Percentiles rank a stretch among this genome's conserved stretches.
These are phyloP conservation scores for Prunus kanzakura DNA, from an alignment of 306 rosid genomes.

Conservation along the genomic window DNA sequence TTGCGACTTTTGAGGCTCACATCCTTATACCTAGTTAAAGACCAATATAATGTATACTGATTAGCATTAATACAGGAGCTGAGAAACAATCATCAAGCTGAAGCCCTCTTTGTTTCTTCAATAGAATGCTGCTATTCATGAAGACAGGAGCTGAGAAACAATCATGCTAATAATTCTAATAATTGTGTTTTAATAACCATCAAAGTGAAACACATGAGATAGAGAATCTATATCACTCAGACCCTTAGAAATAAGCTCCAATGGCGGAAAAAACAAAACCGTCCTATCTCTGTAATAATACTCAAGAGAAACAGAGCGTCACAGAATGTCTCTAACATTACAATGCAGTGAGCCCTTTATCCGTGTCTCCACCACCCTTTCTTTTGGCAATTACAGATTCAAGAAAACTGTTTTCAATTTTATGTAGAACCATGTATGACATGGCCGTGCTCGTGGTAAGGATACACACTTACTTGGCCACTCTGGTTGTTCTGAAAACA, in stretches of 20 bases:
- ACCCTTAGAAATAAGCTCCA: background rate
- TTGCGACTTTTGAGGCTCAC: constrained; percentile 6
- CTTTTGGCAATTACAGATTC: background rate
- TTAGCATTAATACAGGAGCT: background rate
- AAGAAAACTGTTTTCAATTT: background rate
- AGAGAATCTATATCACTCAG: background rate
- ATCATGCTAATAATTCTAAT: too few relatives aligned
- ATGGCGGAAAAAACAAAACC: background rate
- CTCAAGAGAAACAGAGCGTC: background rate
- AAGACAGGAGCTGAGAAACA: too few relatives aligned
- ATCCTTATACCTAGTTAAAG: constrained; percentile 28
- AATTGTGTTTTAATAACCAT: background rate
- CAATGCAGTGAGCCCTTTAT: background rate
- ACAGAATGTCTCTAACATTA: background rate
- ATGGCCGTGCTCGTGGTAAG: background rate
- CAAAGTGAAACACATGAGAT: background rate
- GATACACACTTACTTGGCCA: background rate
- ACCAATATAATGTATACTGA: background rate
- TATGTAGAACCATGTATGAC: background rate
- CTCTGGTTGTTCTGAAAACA: background rate
- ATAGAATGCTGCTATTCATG: background rate
- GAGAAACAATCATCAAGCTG: background rate
- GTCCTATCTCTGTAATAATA: background rate
- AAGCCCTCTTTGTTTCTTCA: background rate
- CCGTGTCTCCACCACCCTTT: background rate